A percentile compares a stretch with the other conserved stretches of the same genome.
phyloP scores from a whole-genome alignment of 129 eudicot species.

The Flaveria bidentis region DNA sequence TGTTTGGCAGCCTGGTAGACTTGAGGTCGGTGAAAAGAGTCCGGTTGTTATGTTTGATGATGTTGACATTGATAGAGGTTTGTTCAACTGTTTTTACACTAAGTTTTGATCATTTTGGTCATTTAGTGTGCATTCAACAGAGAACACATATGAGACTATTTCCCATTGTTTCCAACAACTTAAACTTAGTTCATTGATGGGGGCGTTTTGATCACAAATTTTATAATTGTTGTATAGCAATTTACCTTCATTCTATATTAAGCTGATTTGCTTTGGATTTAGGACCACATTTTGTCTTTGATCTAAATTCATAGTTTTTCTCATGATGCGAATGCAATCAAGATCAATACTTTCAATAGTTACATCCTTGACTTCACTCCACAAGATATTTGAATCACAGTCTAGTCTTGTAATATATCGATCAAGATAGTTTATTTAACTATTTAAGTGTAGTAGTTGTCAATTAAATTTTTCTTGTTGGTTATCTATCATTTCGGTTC shows the following conservation, averaged over 20 bases:
- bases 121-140: no score
- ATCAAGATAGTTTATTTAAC: neutral
- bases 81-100: no score
- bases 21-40: no score
- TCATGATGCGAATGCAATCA: constrained; percentile 4
- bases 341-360: constrained; percentile 2
- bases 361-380: neutral
- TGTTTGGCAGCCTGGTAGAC: no score
- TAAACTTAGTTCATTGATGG: neutral
- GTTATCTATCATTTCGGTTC: neutral
- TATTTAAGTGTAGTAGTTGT: neutral
- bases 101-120: no score
- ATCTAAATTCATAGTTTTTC: constrained; percentile 7
- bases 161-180: neutral
- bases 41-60: no score
- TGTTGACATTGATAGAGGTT: no score
- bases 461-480: neutral
- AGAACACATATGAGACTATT: no score
- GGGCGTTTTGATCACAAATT: neutral
- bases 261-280: constrained; percentile 25
- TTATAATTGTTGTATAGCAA: constrained; percentile 5
- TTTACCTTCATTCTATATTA: constrained; percentile 1
- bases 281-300: constrained; percentile 28
- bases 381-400: neutral
- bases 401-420: neutral